Conservation (phyloP, 495 filamentous ascomycete species). For the Trichoderma asperelloides region DNA sequence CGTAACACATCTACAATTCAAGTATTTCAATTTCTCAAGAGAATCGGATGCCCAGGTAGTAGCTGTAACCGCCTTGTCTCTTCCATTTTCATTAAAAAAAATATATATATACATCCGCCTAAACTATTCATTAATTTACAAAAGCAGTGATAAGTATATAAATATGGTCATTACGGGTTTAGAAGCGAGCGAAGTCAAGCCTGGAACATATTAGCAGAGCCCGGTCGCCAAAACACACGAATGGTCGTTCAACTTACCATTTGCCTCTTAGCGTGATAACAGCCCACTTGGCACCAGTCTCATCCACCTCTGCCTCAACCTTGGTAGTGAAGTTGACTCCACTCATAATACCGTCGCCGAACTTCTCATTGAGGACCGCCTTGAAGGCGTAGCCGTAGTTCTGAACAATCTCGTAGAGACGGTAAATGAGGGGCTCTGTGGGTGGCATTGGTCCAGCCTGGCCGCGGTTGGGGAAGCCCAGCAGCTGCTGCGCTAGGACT, state of each 20-base stretch:
- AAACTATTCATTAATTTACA: too few species aligned
- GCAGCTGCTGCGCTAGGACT: constrained; percentile 51
- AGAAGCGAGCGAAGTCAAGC: constrained; percentile 59
- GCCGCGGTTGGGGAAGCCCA: constrained; percentile 75
- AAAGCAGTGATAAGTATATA: too few species aligned
- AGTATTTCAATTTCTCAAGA: too few species aligned
- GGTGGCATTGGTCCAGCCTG: constrained; percentile 87
- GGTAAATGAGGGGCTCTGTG: constrained; percentile 85
- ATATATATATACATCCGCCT: too few species aligned
- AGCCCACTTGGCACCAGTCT: constrained; percentile 62
- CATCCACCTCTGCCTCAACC: constrained; percentile 92
- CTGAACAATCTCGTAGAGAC: constrained; percentile 93
- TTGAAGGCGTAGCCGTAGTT: constrained; percentile 98
- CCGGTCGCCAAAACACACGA: not conserved
- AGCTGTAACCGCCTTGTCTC: too few species aligned
- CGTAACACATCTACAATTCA: too few species aligned
- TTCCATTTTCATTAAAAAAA: too few species aligned
- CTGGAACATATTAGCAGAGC: constrained; percentile 25
- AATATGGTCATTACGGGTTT: constrained; percentile 9
- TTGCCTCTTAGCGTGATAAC: constrained; percentile 89
- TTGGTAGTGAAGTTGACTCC: constrained; percentile 89
- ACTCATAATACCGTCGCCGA: constrained; percentile 98
- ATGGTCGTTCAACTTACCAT: constrained; percentile 53
- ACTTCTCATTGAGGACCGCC: constrained; percentile 95
- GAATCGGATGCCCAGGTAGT: too few species aligned